Conservation (phyloP, 768 basidiomycete species). For the Xerocomellus dryophilus region DNA sequence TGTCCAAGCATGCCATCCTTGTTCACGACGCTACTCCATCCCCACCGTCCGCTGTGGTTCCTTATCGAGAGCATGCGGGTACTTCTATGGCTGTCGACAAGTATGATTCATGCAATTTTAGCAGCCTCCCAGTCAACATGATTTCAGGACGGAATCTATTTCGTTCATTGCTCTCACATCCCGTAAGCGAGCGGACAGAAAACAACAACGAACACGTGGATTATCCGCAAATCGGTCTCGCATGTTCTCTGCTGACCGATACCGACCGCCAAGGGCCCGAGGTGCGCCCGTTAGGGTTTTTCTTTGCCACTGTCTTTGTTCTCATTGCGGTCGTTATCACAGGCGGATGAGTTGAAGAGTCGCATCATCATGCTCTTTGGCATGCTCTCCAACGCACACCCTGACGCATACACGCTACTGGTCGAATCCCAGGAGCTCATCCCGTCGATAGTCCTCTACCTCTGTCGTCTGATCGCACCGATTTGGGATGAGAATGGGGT, state of each 20-base stretch:
- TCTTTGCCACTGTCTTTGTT: neutral
- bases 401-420: slow-evolving; percentile 38
- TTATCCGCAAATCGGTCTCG: slow-evolving; percentile 45
- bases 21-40: slow-evolving; percentile 47
- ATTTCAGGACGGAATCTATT: slow-evolving; percentile 43
- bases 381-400: slow-evolving; percentile 38
- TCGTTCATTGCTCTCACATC: slow-evolving; percentile 41
- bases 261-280: slow-evolving; percentile 37
- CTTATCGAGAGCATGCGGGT: slow-evolving; percentile 47
- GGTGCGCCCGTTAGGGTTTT: slow-evolving; percentile 28
- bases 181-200: slow-evolving; percentile 23
- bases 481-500: slow-evolving; percentile 66
- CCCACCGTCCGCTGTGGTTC: slow-evolving; percentile 50
- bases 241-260: slow-evolving; percentile 51
- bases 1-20: slow-evolving; percentile 41
- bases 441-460: slow-evolving; percentile 59
- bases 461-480: slow-evolving; percentile 49
- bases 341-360: slow-evolving; percentile 38
- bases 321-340: slow-evolving; percentile 2
- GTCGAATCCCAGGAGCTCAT: slow-evolving; percentile 53
- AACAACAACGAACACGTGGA: slow-evolving; percentile 25
- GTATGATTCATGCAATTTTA: slow-evolving; percentile 24
- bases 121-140: slow-evolving; percentile 6
- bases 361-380: slow-evolving; percentile 41
- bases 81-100: slow-evolving; percentile 50